These are phyloP conservation scores for Beauveria sp. DNA, from an alignment of 2,329 filamentous ascomycete genomes.

Conservation along the genomic window DNA sequence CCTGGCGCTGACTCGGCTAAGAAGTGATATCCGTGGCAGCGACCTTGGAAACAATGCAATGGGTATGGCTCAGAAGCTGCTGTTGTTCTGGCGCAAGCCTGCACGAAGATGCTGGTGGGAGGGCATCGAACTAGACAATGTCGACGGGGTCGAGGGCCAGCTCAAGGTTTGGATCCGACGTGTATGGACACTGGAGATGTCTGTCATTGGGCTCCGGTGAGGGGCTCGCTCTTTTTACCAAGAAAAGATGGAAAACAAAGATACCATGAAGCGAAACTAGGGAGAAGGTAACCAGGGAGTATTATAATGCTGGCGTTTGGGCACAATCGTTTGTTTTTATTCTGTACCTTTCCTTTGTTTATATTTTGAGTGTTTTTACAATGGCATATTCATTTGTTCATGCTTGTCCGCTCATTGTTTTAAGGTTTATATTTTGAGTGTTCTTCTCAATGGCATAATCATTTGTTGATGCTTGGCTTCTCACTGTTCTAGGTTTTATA, in stretches of 20 bases:
- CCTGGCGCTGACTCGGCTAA: slow-evolving; percentile 82
- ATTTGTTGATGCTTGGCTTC: too few relatives aligned
- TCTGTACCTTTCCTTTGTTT: not conserved
- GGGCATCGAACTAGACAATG: slow-evolving; percentile 80
- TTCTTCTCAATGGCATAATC: too few relatives aligned
- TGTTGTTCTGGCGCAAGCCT: slow-evolving; percentile 97
- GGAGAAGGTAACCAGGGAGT: not conserved
- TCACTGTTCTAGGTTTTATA: too few relatives aligned
- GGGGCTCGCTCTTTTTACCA: not conserved
- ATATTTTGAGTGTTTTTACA: not conserved
- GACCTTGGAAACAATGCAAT: slow-evolving; percentile 70
- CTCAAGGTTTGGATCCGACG: slow-evolving; percentile 97
- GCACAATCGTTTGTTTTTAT: slow-evolving; percentile 9
- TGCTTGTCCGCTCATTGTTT: not conserved
- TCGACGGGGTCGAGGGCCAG: slow-evolving; percentile 84
- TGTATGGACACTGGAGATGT: slow-evolving; percentile 99
- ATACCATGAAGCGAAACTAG: slow-evolving; percentile 6
- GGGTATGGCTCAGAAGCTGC: slow-evolving; percentile 95
- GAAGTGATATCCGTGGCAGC: slow-evolving; percentile 83
- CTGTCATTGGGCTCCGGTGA: slow-evolving; percentile 75
- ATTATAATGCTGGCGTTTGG: slow-evolving; percentile 10
- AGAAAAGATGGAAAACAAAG: not conserved
- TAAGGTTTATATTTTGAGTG: too few relatives aligned
- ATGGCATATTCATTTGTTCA: not conserved
- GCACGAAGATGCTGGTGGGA: slow-evolving; percentile 98